Evolutionary conservation across 208 protist species (phyloP).

Genomic region (Leishmania arabica): DNA sequence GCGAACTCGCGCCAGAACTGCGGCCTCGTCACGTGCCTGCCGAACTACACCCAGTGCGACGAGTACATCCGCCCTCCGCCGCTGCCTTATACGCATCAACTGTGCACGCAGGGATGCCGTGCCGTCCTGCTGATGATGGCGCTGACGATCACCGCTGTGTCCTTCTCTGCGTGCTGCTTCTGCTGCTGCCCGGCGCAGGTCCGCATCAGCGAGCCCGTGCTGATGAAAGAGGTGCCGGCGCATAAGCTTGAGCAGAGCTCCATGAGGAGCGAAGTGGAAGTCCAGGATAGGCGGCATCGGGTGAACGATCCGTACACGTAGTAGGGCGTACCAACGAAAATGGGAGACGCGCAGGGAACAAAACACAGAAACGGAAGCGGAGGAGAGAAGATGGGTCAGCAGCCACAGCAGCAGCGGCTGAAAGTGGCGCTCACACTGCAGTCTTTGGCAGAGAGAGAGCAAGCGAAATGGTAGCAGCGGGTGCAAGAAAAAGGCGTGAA

Average conservation of each 20-base stretch:
- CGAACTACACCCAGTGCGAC: slow-evolving; percentile 69
- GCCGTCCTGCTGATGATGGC: slow-evolving; percentile 59
- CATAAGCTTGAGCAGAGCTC: slow-evolving; percentile 11
- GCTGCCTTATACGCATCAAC: slow-evolving; percentile 42
- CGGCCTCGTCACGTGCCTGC: slow-evolving; percentile 60
- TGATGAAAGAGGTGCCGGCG: slow-evolving; percentile 15
- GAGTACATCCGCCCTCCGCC: slow-evolving; percentile 59
- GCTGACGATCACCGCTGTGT: slow-evolving; percentile 42
- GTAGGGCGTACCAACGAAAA: too few species aligned
- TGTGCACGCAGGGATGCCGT: slow-evolving; percentile 67
- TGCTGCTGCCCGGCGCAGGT: slow-evolving; percentile 52
- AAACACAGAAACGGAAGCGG: neutral
- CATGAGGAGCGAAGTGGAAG: neutral
- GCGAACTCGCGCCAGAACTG: slow-evolving; percentile 51
- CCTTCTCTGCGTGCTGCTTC: slow-evolving; percentile 42
- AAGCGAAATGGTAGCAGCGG: too few species aligned
- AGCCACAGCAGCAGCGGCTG: neutral
- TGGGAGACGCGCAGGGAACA: neutral
- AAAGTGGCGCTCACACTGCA: too few species aligned
- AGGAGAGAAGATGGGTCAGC: neutral
- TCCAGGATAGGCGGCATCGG: neutral
- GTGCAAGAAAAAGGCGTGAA: too few species aligned
- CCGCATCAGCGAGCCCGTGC: slow-evolving; percentile 34
- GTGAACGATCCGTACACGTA: neutral
- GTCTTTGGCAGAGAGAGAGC: too few species aligned